Evolutionary conservation across 2,329 filamentous ascomycete species (phyloP).

Genomic region (Stemphylium lycopersici): DNA sequence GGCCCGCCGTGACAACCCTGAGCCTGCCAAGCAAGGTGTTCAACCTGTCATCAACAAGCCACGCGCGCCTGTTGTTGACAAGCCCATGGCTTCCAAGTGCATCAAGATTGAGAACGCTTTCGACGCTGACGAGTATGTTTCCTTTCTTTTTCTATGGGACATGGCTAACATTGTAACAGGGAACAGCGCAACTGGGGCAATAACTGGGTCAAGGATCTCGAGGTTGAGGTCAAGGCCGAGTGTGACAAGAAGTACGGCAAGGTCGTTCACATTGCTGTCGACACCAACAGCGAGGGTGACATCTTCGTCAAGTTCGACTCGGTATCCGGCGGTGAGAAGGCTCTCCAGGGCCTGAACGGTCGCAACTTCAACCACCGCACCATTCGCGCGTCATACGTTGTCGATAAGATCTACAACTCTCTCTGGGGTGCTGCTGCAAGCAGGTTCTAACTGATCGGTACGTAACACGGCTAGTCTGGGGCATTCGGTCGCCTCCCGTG

Average conservation of each 20-base stretch:
- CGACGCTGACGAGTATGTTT: conserved; percentile 81
- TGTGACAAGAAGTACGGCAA: conserved; percentile 95
- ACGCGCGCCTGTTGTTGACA: conserved; percentile 77
- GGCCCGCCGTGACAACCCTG: conserved; percentile 79
- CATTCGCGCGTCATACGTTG: conserved; percentile 93
- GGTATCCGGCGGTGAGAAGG: conserved; percentile 93
- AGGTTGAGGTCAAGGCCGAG: conserved; percentile 90
- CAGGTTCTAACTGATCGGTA: conserved; percentile 34
- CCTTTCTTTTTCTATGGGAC: no score
- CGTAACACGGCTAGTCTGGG: conserved; percentile 14
- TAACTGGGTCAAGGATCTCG: conserved; percentile 86
- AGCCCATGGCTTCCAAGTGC: conserved; percentile 88
- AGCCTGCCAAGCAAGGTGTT: conserved; percentile 55
- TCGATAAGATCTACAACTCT: conserved; percentile 98
- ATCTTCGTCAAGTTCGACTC: conserved; percentile 99
- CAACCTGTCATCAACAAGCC: conserved; percentile 66
- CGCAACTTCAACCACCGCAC: conserved; percentile 91
- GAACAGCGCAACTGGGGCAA: conserved; percentile 34
- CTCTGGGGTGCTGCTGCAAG: conserved; percentile 60
- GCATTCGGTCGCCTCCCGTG: conserved; percentile 4
- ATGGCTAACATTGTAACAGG: conserved; percentile 29
- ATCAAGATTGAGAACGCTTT: conserved; percentile 97
- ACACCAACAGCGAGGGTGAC: conserved; percentile 91
- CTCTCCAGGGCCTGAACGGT: conserved; percentile 96
- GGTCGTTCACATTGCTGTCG: conserved; percentile 95